Percentiles rank a stretch among this genome's conserved stretches.
Conservation (phyloP, 78 protist genomes). For the Dictyostelium citrinum region DNA sequence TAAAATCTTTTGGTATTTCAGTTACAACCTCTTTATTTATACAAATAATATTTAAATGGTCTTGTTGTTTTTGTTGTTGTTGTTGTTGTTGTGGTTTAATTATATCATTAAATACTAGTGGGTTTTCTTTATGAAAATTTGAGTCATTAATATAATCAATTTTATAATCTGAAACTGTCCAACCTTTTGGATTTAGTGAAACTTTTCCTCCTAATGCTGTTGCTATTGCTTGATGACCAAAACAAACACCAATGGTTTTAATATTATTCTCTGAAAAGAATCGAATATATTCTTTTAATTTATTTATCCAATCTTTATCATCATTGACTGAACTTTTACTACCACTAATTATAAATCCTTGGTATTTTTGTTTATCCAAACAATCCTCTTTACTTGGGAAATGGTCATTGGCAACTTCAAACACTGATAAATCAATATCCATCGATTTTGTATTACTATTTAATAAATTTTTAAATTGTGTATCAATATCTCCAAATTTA, state of each 20-base stretch:
- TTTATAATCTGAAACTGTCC: conserved; percentile 49
- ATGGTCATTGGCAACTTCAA: conserved; percentile 4
- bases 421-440: conserved; percentile 23
- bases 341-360: conserved; percentile 48
- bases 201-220: conserved; percentile 46
- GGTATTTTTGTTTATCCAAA: neutral
- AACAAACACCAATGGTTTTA: conserved; percentile 66
- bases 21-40: conserved; percentile 37
- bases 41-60: conserved; percentile 35
- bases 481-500: conserved; percentile 64
- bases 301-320: conserved; percentile 13
- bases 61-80: neutral
- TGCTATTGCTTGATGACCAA: conserved; percentile 70
- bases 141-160: neutral
- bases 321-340: conserved; percentile 62
- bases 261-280: conserved; percentile 11
- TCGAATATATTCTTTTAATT: conserved; percentile 20
- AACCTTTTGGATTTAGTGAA: conserved; percentile 22
- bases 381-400: conserved; percentile 40
- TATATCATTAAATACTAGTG: neutral
- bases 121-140: neutral
- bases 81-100: neutral
- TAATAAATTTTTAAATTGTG: conserved; percentile 32
- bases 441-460: neutral
- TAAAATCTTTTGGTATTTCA: conserved; percentile 14